These are phyloP conservation scores for Neurospora crassa DNA, from an alignment of 2,329 filamentous ascomycete genomes.

Conservation along the genomic window DNA sequence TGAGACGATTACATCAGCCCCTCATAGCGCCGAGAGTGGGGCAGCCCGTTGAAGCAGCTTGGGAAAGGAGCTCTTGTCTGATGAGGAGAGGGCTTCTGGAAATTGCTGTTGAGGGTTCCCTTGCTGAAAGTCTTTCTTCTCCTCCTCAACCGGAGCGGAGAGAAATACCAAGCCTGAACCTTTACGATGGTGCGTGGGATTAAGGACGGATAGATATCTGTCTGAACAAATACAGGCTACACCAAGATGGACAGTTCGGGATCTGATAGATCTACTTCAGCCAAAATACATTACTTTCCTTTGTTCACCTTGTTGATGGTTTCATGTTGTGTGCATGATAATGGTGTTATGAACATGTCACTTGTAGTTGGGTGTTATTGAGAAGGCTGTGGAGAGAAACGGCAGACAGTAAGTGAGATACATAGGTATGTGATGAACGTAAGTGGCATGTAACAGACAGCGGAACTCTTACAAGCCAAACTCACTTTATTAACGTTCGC, in stretches of 20 bases:
- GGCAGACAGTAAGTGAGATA: neutral
- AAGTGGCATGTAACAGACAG: neutral
- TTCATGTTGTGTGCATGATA: neutral
- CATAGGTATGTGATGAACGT: neutral
- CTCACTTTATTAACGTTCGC: too few species aligned
- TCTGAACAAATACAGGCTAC: conserved; percentile 6
- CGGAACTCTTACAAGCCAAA: too few species aligned
- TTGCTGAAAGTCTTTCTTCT: conserved; percentile 1
- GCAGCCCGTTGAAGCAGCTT: conserved; percentile 20
- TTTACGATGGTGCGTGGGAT: conserved; percentile 19
- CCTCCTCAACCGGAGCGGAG: neutral
- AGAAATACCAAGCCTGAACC: conserved; percentile 14
- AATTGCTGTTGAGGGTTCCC: conserved; percentile 14
- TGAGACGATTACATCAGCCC: conserved; percentile 16
- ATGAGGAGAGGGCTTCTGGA: neutral
- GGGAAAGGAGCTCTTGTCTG: neutral
- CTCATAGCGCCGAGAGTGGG: conserved; percentile 28
- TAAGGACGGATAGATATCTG: neutral
- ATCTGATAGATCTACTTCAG: neutral
- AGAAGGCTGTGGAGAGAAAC: neutral
- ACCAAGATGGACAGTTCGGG: neutral
- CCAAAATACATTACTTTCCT: neutral
- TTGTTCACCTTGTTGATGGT: neutral
- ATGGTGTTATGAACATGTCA: neutral
- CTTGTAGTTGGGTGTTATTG: neutral